These are phyloP conservation scores for Isatis tinctoria DNA, from an alignment of 345 rosid genomes.

Conservation along the genomic window DNA sequence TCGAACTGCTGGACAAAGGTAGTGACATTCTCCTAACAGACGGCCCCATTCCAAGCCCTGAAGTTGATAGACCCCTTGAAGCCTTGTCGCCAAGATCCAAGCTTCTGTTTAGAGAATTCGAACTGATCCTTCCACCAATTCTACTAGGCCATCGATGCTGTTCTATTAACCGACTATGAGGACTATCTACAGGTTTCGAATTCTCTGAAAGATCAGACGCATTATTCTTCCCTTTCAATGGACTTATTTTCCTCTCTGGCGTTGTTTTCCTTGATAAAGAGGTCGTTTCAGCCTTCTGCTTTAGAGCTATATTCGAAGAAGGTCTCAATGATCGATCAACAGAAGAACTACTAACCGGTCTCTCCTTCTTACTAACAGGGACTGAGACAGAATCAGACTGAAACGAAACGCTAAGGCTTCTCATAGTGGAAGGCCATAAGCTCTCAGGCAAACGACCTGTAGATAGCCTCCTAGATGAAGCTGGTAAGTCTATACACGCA, in stretches of 20 bases:
- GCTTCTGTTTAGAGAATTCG: slow-evolving; percentile 49
- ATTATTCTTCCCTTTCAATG: slow-evolving; percentile 68
- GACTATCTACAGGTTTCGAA: slow-evolving; percentile 75
- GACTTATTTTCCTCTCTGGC: slow-evolving; percentile 82
- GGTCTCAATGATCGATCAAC: slow-evolving; percentile 79
- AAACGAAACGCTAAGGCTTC: slow-evolving; percentile 93
- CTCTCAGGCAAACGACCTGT: slow-evolving; percentile 74
- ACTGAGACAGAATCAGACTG: slow-evolving; percentile 85
- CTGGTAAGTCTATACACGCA: slow-evolving; percentile 45
- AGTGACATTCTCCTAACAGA: slow-evolving; percentile 49
- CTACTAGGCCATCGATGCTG: slow-evolving; percentile 96
- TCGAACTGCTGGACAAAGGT: slow-evolving; percentile 38
- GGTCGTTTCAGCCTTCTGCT: slow-evolving; percentile 52
- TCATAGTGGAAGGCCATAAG: slow-evolving; percentile 99
- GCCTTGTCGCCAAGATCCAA: slow-evolving; percentile 59
- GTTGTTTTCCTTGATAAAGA: slow-evolving; percentile 56
- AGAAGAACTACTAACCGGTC: slow-evolving; percentile 47
- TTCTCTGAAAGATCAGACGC: slow-evolving; percentile 85
- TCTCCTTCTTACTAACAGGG: slow-evolving; percentile 83
- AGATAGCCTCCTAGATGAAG: slow-evolving; percentile 60
- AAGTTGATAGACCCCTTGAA: slow-evolving; percentile 34
- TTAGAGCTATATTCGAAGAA: slow-evolving; percentile 76
- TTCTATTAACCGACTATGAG: slow-evolving; percentile 67
- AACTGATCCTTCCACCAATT: slow-evolving; percentile 54
- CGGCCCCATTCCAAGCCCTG: slow-evolving; percentile 45